phyloP scores from a whole-genome alignment of 345 rosid genomes.

The Syzygium jambos region DNA sequence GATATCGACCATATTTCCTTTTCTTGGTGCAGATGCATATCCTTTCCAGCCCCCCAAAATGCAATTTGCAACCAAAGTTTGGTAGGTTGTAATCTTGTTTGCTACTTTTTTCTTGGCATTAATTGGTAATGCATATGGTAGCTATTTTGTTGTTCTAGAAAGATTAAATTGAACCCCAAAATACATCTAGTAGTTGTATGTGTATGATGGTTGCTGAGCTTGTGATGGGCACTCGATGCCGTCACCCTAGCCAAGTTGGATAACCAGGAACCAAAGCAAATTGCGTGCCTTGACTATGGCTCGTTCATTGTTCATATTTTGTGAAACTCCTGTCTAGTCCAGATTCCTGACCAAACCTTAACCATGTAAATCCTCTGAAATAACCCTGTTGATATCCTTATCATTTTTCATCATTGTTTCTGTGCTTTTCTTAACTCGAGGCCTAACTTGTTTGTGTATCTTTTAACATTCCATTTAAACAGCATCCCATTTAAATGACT shows the following conservation, averaged over 20 bases:
- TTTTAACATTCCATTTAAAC: background rate
- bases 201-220: background rate
- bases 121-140: background rate
- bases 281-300: background rate
- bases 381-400: background rate
- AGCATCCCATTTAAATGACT: background rate
- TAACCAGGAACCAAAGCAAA: background rate
- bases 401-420: background rate
- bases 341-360: background rate
- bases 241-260: background rate
- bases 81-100: constrained; percentile 44
- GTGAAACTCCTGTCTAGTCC: background rate
- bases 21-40: constrained; percentile 66
- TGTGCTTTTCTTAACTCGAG: background rate
- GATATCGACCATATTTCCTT: background rate
- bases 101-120: background rate
- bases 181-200: background rate
- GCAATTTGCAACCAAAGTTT: constrained; percentile 94
- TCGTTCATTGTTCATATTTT: background rate
- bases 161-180: background rate
- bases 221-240: background rate
- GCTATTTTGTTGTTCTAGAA: background rate
- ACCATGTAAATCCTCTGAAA: background rate
- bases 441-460: background rate
- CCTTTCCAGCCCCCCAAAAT: constrained; percentile 99